A percentile compares a stretch with the other conserved stretches of the same genome.
Conservation (phyloP, 495 filamentous ascomycete genomes). For the Aspergillus haitiensis region DNA sequence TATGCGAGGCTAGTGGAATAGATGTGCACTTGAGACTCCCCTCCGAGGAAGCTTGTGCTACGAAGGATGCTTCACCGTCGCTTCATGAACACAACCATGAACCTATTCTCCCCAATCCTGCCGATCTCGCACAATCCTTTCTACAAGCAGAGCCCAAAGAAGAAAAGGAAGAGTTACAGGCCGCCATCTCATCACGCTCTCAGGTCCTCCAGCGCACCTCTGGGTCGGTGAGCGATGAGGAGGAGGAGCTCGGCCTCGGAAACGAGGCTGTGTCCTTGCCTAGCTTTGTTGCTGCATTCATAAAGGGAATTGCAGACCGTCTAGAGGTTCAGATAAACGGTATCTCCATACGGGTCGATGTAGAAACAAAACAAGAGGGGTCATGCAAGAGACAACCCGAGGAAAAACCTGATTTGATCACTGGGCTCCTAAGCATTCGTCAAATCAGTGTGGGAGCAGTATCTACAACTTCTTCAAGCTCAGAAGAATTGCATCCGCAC, state of each 20-base stretch:
- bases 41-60: slow-evolving; percentile 29
- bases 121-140: slow-evolving; percentile 84
- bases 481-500: slow-evolving; percentile 28
- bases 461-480: slow-evolving; percentile 37
- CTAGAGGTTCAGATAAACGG: slow-evolving; percentile 70
- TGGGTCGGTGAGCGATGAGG: slow-evolving; percentile 55
- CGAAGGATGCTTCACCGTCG: slow-evolving; percentile 13
- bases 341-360: slow-evolving; percentile 63
- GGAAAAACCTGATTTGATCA: slow-evolving; percentile 51
- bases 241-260: slow-evolving; percentile 65
- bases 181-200: slow-evolving; percentile 69
- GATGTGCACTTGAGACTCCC: slow-evolving; percentile 58
- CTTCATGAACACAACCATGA: slow-evolving; percentile 24
- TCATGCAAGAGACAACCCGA: slow-evolving; percentile 41
- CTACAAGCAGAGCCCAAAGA: slow-evolving; percentile 74
- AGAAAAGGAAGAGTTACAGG: slow-evolving; percentile 74
- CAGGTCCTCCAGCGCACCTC: slow-evolving; percentile 47
- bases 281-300: slow-evolving; percentile 74
- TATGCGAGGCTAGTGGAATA: slow-evolving; percentile 74
- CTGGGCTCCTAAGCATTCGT: slow-evolving; percentile 64
- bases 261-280: slow-evolving; percentile 75
- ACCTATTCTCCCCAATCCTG: slow-evolving; percentile 64
- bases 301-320: slow-evolving; percentile 80
- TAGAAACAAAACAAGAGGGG: slow-evolving; percentile 50
- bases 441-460: slow-evolving; percentile 67